Base-by-base conservation (phyloP, 2,329 filamentous ascomycete species). In the Metarhizium guizhouense region DNA sequence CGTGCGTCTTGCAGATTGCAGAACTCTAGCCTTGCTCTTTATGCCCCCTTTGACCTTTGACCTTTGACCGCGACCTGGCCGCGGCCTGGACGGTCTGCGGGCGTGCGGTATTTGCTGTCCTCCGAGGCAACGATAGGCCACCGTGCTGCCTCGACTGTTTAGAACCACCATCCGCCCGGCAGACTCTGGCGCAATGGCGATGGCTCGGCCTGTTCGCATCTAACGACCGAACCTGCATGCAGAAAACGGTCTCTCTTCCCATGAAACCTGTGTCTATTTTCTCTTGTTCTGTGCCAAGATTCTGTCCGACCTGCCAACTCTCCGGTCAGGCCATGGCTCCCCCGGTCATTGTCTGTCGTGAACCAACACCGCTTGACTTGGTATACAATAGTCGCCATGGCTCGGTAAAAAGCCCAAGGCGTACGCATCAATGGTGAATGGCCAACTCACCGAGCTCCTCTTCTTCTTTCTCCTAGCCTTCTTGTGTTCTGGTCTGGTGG, bases 101-200 rank as follows among this genome's bases (percentile, higher is more conserved):
- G 6, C 10, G 32, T 7, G 32, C 45, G 4, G 29, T 45, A 10
- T 18, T 45, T 52, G 48, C 38, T 42, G 14, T 36, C 20, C 8
- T 16, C 13, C 45, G 16, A 25, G 29, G 20, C 43, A 52, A n/a
- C 54, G 53, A 55, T 52, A 34, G 54, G 53, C 47, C 29, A 34
- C 38, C 14, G 7, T 36, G 34, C 29, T 34, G 42, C 42, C 42
- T 40, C 38, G 10, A 40, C 5, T 40, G 38, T 47, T 18, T n/a
- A 6, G 51, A 25, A 25, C 25, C 25, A 25, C 25, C 25, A 25
- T 25, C 25, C 25, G 25, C 25, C 25, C 25, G 25, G 25, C 25
- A 25, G 25, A 25, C 25, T 25, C 25, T 25, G 25, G 25, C 25
- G 25, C 25, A 25, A 25, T 3, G 25, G 25, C 25, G 25, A 25